Percentiles rank a stretch among this genome's conserved stretches.
These are phyloP conservation scores for Lactifluus subvellereus DNA, from an alignment of 768 basidiomycete genomes.

Conservation along the genomic window DNA sequence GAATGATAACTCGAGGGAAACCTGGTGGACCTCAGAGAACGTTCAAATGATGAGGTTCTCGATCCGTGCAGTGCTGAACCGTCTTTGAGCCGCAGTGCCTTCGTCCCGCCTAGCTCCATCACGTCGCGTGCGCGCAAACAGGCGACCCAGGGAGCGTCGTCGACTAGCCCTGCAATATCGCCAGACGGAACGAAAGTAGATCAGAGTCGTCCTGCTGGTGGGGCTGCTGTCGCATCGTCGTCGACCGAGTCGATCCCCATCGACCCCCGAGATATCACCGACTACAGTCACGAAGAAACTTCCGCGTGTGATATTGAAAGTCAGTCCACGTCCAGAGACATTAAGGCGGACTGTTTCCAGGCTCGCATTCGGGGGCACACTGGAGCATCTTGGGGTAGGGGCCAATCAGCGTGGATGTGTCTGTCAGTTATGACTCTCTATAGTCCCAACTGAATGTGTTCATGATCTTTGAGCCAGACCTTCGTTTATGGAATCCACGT, in stretches of 20 bases:
- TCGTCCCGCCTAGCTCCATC: constrained; percentile 17
- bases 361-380: neutral
- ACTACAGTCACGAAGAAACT: constrained; percentile 16
- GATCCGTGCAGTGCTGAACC: constrained; percentile 10
- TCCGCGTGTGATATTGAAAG: constrained; percentile 23
- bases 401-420: neutral
- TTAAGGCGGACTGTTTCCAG: neutral
- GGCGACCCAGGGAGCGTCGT: neutral
- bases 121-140: constrained; percentile 18
- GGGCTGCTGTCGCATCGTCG: neutral
- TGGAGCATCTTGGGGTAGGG: neutral
- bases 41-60: constrained; percentile 16
- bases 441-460: no score
- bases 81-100: constrained; percentile 2
- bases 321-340: constrained; percentile 18
- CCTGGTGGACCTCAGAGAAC: constrained; percentile 31
- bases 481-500: no score
- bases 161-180: neutral
- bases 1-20: neutral
- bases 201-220: neutral
- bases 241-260: neutral
- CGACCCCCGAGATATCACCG: neutral
- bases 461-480: neutral
- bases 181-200: constrained; percentile 4
- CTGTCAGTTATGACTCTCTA: neutral